Evolutionary conservation across 73 alveolate genomes (phyloP), one percentile per base, ranked within the genome.

Genomic region (Halteria grandinella): DNA sequence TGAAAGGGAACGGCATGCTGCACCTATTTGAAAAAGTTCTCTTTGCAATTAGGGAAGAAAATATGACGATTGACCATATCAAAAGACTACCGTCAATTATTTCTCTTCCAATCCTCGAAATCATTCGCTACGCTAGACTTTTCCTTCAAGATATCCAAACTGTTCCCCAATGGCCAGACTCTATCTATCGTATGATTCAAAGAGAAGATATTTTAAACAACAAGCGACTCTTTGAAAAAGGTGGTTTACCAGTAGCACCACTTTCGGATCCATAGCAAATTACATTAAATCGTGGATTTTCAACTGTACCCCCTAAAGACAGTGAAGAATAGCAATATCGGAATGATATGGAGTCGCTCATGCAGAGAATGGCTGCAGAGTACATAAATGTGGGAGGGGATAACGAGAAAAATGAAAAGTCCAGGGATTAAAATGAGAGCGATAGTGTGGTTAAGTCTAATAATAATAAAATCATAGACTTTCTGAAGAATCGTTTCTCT

Each of bases 191-290:
- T 49, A 39, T 85, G 15, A 85, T 85, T 15, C 50, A 75, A 48
- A 76, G 94, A 66, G 89, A 78, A 27, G 94, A 85, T 51, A 57
- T 85, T 33, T 18, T 52, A 4, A 47, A 33, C 34, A 85, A 63
- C 29, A 32, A 36, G 39, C 52, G 58, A 69, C 50, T 36, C 3
- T 55, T 62, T 25, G 75, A 70, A 55, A 60, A 50, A 77, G 51
- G 40, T 24, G 15, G 74, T n/a, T n/a, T n/a, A n/a, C n/a, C n/a
- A n/a, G n/a, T n/a, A n/a, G n/a, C n/a, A n/a, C 54, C 29, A 15
- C 0, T 25, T 6, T 18, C 18, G 12, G 70, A 66, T 4, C 37
- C 45, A 29, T 17, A 40, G 55, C 60, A 59, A 25, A 55, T 17
- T 28, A 72, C 74, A 47, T 53, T 77, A 29, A 47, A 47, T 44